These are phyloP conservation scores for Thelephora terrestris DNA, from an alignment of 1,284 basidiomycete genomes.

Conservation along the genomic window DNA sequence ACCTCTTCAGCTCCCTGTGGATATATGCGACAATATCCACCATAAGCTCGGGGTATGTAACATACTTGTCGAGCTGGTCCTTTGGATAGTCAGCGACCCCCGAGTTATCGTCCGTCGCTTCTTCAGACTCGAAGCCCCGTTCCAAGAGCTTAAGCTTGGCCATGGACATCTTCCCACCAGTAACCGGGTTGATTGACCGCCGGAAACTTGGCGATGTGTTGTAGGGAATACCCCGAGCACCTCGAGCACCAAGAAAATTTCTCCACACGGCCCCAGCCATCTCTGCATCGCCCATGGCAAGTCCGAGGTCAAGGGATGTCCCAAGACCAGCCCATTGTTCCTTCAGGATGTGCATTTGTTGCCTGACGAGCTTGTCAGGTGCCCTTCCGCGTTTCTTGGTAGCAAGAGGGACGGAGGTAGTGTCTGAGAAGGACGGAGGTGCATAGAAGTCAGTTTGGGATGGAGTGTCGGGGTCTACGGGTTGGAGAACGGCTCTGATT, in stretches of 20 bases:
- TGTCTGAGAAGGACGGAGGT: constrained; percentile 9
- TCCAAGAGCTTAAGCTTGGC: constrained; percentile 19
- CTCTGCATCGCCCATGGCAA: constrained; percentile 67
- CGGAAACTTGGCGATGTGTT: constrained; percentile 29
- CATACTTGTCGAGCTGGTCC: constrained; percentile 53
- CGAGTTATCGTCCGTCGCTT: constrained; percentile 51
- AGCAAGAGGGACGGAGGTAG: constrained; percentile 16
- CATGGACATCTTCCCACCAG: constrained; percentile 44
- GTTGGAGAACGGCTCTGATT: constrained; percentile 74
- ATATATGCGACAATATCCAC: constrained; percentile 69
- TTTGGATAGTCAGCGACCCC: constrained; percentile 64
- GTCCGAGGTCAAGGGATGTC: constrained; percentile 73
- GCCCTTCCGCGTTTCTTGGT: constrained; percentile 36
- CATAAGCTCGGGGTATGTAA: constrained; percentile 72
- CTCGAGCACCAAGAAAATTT: constrained; percentile 78
- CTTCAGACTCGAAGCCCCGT: constrained; percentile 35
- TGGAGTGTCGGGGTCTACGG: constrained; percentile 19
- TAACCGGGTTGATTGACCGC: constrained; percentile 52
- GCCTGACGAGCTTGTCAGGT: constrained; percentile 73
- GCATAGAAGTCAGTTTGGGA: constrained; percentile 14
- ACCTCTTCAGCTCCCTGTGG: constrained; percentile 63
- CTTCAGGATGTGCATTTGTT: constrained; percentile 88
- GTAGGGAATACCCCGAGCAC: constrained; percentile 50
- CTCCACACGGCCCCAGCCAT: constrained; percentile 88
- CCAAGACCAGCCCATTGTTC: constrained; percentile 88